phyloP scores from a whole-genome alignment of 257 asterid genomes.

The Scutellaria minor region DNA sequence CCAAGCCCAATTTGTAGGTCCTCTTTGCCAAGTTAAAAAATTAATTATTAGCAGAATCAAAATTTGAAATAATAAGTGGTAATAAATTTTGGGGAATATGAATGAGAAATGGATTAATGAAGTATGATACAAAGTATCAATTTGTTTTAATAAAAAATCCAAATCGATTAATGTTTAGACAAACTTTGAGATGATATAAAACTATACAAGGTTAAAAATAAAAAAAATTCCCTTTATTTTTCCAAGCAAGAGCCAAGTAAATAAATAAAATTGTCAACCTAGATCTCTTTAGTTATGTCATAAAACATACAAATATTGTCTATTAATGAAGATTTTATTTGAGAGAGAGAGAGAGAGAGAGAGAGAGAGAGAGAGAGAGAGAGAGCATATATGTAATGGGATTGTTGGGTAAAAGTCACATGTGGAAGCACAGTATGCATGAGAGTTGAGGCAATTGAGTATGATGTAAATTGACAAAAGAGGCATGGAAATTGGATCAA shows the following conservation, averaged over 20 bases:
- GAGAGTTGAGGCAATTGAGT: slow-evolving; percentile 36
- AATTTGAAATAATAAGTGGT: no score
- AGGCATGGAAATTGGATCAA: slow-evolving; percentile 31
- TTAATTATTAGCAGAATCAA: no score
- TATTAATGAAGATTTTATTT: background rate
- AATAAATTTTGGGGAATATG: no score
- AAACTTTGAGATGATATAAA: background rate
- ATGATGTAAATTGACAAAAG: slow-evolving; percentile 34
- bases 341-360: slow-evolving; percentile 4
- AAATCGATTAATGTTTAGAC: background rate
- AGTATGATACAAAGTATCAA: background rate
- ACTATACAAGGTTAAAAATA: background rate
- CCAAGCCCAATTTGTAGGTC: background rate
- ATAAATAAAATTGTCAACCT: background rate
- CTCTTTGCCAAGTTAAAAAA: no score
- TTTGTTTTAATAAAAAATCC: background rate
- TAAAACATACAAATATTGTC: background rate
- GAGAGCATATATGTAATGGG: slow-evolving; percentile 17
- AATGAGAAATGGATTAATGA: no score
- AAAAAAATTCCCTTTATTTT: background rate
- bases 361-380: background rate
- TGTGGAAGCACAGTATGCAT: slow-evolving; percentile 29
- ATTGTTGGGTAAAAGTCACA: slow-evolving; percentile 36
- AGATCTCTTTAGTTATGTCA: slow-evolving; percentile 15
- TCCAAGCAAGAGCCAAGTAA: no score